Evolutionary conservation across 2,329 filamentous ascomycete species (phyloP).

Genomic region (Botryotinia calthae): DNA sequence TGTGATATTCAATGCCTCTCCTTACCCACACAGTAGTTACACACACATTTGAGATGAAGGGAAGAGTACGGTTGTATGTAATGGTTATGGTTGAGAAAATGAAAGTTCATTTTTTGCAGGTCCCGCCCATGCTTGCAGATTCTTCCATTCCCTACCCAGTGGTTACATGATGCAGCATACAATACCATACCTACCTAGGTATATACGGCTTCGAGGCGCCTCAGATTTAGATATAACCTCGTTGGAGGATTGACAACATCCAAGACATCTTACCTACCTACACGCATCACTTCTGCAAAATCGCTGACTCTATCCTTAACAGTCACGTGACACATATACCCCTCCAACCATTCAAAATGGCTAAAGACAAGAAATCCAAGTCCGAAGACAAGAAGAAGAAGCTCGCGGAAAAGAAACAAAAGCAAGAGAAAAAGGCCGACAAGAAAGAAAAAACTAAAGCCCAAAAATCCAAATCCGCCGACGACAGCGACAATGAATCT

Average conservation of each 20-base stretch:
- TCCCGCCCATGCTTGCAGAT: background rate
- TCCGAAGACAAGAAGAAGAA: conserved; percentile 51
- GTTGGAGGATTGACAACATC: background rate
- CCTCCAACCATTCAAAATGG: conserved; percentile 40
- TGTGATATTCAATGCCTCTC: background rate
- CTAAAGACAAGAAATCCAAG: conserved; percentile 51
- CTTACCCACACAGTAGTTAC: background rate
- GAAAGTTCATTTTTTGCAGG: background rate
- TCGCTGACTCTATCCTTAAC: background rate
- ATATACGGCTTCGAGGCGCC: background rate
- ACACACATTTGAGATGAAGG: background rate
- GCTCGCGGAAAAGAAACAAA: conserved; percentile 63
- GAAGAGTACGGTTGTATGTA: background rate
- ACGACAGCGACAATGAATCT: conserved; percentile 88
- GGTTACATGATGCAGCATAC: background rate
- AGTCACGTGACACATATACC: background rate
- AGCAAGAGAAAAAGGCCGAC: conserved; percentile 86
- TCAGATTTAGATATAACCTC: background rate
- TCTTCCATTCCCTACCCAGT: background rate
- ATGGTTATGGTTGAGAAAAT: background rate
- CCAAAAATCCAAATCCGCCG: conserved; percentile 64
- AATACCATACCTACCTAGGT: background rate
- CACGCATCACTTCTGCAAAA: background rate
- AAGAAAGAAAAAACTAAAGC: conserved; percentile 75
- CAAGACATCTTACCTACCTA: background rate